Evolutionary conservation across 1,284 basidiomycete species (phyloP), one percentile per base, ranked within the genome.

Genomic region (Ustilago nuda): DNA sequence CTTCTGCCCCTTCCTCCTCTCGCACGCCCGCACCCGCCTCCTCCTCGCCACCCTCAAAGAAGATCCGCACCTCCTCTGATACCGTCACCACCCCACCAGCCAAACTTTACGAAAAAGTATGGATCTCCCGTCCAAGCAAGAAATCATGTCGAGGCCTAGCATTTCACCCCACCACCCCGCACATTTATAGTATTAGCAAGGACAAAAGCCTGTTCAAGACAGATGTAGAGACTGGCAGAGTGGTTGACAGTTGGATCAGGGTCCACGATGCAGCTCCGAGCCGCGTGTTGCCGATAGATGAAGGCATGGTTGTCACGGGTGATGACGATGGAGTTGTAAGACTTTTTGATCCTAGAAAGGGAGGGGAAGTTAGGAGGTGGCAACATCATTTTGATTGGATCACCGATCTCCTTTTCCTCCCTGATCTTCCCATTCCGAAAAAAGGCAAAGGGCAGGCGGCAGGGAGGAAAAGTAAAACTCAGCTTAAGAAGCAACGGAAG

Each of bases 321-420:
- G 95, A 97, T 82, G 95, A 98, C 84, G 94, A 96, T 66, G 95
- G 95, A 43, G 91, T 95, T 4, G 91, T 98, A 83, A 95, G 95
- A 88, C 88, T 98, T 33, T 98, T 95, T 95, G 95, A 98, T 86
- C 90, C 92, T 19, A 89, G 94, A 56, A 89, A 0, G 58, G 61
- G 8, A 41, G 54, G 8, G 30, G 61, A 77, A 6, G 87, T 92
- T 23, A 88, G 92, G 41, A 87, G 89, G 15, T 95, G 95, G 84
- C 90, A 88, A 12, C 95, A 98, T 65, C 95, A 98, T 83, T 95
- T 92, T 83, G 95, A 98, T 87, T 98, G 95, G 86, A 96, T 98
- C 64, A 93, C 94, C 27, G 94, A 95, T 84, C 93, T 98, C 86
- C 87, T 94, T 46, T 98, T 92, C 90, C 58, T 78, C 33, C 23